Evolutionary conservation across 129 eudicot species (phyloP).

Genomic region (Mikania micrantha): DNA sequence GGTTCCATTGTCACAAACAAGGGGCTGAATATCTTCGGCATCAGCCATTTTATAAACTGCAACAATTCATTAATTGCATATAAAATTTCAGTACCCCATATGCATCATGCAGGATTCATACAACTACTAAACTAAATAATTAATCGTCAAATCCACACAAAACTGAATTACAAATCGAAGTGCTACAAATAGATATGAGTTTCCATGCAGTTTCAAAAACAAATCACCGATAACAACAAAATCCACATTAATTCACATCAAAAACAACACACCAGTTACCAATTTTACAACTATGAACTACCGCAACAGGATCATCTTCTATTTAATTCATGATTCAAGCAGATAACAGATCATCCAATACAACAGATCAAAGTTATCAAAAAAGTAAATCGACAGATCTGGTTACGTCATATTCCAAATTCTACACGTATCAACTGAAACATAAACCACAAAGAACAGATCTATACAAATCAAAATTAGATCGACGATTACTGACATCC

Average conservation of each 20-base stretch:
- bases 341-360: constrained; percentile 7
- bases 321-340: not conserved
- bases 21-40: constrained; percentile 74
- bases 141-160: not conserved
- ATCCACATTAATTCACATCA: not conserved
- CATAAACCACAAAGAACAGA: constrained; percentile 14
- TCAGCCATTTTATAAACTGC: constrained; percentile 53
- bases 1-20: constrained; percentile 73
- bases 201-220: not conserved
- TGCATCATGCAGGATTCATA: not conserved
- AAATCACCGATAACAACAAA: not conserved
- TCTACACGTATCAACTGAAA: not conserved
- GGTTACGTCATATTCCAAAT: not conserved
- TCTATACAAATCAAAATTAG: constrained; percentile 21
- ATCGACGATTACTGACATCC: constrained; percentile 6
- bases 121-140: not conserved
- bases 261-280: not conserved
- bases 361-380: constrained; percentile 21
- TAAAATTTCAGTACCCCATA: not conserved
- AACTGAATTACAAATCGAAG: not conserved
- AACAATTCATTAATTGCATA: constrained; percentile 5
- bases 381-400: constrained; percentile 10
- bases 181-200: not conserved
- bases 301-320: not conserved
- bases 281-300: not conserved